These are phyloP conservation scores for Scytalidium lignicola DNA, from an alignment of 2,329 filamentous ascomycete species.

Conservation along the genomic window DNA sequence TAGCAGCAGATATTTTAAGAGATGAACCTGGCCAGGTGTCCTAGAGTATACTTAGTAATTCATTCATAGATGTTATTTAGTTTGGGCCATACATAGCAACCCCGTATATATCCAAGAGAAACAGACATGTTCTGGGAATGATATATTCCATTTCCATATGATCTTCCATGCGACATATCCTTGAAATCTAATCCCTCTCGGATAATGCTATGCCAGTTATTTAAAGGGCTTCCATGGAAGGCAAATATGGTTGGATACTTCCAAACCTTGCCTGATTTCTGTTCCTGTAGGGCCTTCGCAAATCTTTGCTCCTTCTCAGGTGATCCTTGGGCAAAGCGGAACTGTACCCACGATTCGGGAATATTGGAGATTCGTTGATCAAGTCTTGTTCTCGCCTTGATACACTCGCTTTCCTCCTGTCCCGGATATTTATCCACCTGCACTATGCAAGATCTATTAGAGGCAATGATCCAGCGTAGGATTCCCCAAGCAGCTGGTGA, in stretches of 20 bases:
- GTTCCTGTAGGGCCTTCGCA: conserved; percentile 50
- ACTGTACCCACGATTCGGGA: conserved; percentile 63
- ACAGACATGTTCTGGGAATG: conserved; percentile 57
- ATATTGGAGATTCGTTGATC: conserved; percentile 53
- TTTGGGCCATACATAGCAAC: conserved; percentile 9
- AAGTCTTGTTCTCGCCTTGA: conserved; percentile 16
- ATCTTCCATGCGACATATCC: conserved; percentile 56
- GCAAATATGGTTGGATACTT: conserved; percentile 70
- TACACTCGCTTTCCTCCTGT: conserved; percentile 17
- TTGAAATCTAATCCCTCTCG: conserved; percentile 75
- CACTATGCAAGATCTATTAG: conserved; percentile 81
- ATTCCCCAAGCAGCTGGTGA: conserved; percentile 62
- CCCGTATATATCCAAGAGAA: conserved; percentile 35
- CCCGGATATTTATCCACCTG: conserved; percentile 53
- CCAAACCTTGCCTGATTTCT: conserved; percentile 27
- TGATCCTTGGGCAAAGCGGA: conserved; percentile 81
- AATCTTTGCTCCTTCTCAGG: conserved; percentile 83
- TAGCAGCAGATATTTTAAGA: conserved; percentile 51
- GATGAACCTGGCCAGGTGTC: conserved; percentile 61
- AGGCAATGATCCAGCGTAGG: conserved; percentile 83
- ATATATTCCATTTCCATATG: conserved; percentile 77
- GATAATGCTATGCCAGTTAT: conserved; percentile 89
- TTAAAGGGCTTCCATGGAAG: conserved; percentile 74
- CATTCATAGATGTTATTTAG: conserved; percentile 1
- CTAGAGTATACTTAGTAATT: conserved; percentile 9